phyloP scores from a whole-genome alignment of 345 rosid species.

The Aegle marmelos region DNA sequence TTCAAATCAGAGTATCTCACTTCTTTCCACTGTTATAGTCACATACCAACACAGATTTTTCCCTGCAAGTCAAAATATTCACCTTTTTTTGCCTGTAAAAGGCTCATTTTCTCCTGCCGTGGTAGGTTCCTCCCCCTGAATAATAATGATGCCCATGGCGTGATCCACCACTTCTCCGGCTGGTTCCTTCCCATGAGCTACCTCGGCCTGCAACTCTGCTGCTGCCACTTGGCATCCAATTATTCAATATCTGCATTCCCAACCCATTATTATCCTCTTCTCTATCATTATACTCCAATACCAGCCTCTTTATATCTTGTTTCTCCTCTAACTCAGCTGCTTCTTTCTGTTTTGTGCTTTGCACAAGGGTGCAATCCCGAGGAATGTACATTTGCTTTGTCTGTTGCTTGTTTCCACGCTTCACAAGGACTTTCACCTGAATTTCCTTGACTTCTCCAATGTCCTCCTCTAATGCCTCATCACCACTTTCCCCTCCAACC shows the following conservation, averaged over 20 bases:
- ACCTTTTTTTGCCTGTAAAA: neutral
- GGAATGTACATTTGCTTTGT: slow-evolving; percentile 90
- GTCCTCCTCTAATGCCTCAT: slow-evolving; percentile 72
- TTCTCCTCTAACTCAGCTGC: slow-evolving; percentile 97
- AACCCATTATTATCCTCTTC: slow-evolving; percentile 90
- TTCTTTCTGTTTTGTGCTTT: slow-evolving; percentile 98
- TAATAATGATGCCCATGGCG: slow-evolving; percentile 66
- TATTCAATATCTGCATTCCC: slow-evolving; percentile 61
- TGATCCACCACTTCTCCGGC: slow-evolving; percentile 58
- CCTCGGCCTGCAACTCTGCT: slow-evolving; percentile 47
- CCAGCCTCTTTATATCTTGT: slow-evolving; percentile 95
- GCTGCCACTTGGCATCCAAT: slow-evolving; percentile 55
- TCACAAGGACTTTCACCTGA: slow-evolving; percentile 94
- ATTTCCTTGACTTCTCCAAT: slow-evolving; percentile 73
- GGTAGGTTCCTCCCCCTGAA: slow-evolving; percentile 69
- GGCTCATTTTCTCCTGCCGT: slow-evolving; percentile 64
- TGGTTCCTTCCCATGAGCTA: slow-evolving; percentile 52
- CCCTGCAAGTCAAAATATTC: neutral
- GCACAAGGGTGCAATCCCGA: slow-evolving; percentile 74
- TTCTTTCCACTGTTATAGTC: neutral
- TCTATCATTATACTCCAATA: slow-evolving; percentile 90
- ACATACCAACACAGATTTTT: neutral
- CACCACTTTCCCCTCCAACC: slow-evolving; percentile 73
- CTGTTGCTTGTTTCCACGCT: slow-evolving; percentile 96
- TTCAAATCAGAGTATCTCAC: neutral